Percentiles rank a stretch among this genome's conserved stretches.
phyloP scores from a whole-genome alignment of 345 rosid genomes.

The Populus alba region DNA sequence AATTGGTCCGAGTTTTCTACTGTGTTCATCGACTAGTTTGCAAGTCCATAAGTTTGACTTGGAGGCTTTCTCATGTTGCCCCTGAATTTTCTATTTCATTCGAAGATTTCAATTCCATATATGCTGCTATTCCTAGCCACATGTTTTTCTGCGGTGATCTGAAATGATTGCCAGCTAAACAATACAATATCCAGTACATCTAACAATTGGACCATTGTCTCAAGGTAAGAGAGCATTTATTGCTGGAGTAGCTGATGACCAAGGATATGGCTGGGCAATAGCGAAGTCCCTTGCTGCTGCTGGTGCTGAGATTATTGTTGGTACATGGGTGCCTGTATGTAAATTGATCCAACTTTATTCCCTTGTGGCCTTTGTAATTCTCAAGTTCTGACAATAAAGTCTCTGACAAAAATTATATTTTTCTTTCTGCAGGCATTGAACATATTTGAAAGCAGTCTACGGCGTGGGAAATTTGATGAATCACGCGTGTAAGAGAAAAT shows the following conservation, averaged over 20 bases:
- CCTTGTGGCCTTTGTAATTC: not conserved
- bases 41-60: not conserved
- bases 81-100: not conserved
- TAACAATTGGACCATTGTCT: not conserved
- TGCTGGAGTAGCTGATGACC: conserved; percentile 87
- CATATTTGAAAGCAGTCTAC: conserved; percentile 83
- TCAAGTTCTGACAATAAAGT: conserved; percentile 9
- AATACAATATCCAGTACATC: not conserved
- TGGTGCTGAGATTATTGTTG: conserved; percentile 89
- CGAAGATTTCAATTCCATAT: not conserved
- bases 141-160: not conserved
- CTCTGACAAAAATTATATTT: not conserved
- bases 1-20: not conserved
- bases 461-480: conserved; percentile 90
- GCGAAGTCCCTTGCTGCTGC: conserved; percentile 98
- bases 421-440: conserved; percentile 65
- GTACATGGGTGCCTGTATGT: conserved; percentile 97
- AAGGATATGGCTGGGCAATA: conserved; percentile 97
- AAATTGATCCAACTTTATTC: not conserved
- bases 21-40: not conserved
- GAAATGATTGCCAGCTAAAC: not conserved
- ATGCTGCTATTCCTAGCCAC: not conserved
- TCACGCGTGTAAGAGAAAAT: conserved; percentile 69
- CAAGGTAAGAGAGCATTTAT: conserved; percentile 84
- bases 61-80: not conserved